Base-by-base conservation (phyloP, 768 basidiomycete species). In the Kwoniella sp. region DNA sequence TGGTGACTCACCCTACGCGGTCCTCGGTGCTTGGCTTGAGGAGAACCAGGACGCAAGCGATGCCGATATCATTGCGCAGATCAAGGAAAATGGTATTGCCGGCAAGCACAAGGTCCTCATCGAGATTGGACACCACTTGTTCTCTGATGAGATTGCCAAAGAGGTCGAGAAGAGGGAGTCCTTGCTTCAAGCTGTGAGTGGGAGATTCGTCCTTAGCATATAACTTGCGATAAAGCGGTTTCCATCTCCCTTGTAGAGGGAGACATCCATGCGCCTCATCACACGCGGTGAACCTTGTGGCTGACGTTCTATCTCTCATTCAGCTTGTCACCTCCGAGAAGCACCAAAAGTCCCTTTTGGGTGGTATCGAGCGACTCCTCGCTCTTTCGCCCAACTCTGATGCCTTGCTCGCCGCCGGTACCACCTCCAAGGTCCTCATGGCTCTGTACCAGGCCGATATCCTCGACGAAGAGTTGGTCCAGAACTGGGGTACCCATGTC, bases 401-500 rank as follows among this genome's bases (percentile, higher is more conserved):
- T 17, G 83, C 92, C 44, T 59, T 78, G 5, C 65, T 75, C 29
- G 73, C 77, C 21, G 73, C 78, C 26, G 71, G 75, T 8, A 72
- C 83, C 4, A 86, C 96, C 12, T 92, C 94, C 19, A 95, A 95
- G 80, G 87, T 96, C 68, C 84, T 99, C 64, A 97, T 98, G 94
- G 86, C 81, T 13, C 85, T 96, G 72, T 99, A 97, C 80, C 93
- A 98, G 80, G 85, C 83, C 44, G 96, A 98, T 70, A 83, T 98
- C 19, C 82, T 99, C 56, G 93, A 97, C 7, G 96, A 99, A 79
- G 92, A 91, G 25, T 85, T 95, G 6, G 83, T 94, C 54, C 87
- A 84, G 10, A 87, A 93, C 67, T 97, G 93, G 95, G 93, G 93
- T 9, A 95, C 91, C 3, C 93, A 95, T 71, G 91, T 93, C 77